These are phyloP conservation scores for Scleromitrula shiraiana DNA, from an alignment of 2,329 filamentous ascomycete genomes.

Conservation along the genomic window DNA sequence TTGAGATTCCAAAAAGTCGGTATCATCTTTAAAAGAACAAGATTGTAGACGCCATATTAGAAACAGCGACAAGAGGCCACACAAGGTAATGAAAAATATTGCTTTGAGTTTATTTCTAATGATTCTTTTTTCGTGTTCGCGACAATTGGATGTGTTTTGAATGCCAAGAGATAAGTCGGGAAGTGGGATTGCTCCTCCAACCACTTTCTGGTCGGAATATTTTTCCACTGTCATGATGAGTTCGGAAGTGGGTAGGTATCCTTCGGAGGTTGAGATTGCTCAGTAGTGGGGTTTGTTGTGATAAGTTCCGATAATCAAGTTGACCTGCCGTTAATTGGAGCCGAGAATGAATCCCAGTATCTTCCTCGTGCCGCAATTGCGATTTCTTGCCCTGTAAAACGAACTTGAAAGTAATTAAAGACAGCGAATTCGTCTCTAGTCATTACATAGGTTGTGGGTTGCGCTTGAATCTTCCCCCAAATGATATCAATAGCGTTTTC, in stretches of 20 bases:
- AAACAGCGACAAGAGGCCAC: neutral
- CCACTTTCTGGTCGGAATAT: neutral
- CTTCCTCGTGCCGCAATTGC: slow-evolving; percentile 41
- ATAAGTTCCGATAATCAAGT: neutral
- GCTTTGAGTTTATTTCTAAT: neutral
- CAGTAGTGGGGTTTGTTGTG: neutral
- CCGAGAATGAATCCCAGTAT: slow-evolving; percentile 42
- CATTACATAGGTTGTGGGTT: slow-evolving; percentile 66
- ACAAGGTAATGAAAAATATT: neutral
- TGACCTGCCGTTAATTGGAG: neutral
- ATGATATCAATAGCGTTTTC: slow-evolving; percentile 55
- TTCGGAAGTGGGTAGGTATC: neutral
- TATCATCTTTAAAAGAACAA: neutral
- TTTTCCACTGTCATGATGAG: neutral
- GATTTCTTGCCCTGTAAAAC: slow-evolving; percentile 48
- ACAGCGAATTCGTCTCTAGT: slow-evolving; percentile 71
- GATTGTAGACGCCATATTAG: slow-evolving; percentile 9
- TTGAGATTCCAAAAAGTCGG: too few species aligned
- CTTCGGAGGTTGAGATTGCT: neutral
- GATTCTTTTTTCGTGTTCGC: neutral
- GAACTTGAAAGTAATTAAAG: slow-evolving; percentile 74
- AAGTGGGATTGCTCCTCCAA: neutral
- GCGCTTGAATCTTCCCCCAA: slow-evolving; percentile 57
- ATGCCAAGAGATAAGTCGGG: neutral
- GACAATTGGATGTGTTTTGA: neutral